Evolutionary conservation across 306 rosid species (phyloP), one percentile per base, ranked within the genome.

Genomic region (Erythrophleum fordii): DNA sequence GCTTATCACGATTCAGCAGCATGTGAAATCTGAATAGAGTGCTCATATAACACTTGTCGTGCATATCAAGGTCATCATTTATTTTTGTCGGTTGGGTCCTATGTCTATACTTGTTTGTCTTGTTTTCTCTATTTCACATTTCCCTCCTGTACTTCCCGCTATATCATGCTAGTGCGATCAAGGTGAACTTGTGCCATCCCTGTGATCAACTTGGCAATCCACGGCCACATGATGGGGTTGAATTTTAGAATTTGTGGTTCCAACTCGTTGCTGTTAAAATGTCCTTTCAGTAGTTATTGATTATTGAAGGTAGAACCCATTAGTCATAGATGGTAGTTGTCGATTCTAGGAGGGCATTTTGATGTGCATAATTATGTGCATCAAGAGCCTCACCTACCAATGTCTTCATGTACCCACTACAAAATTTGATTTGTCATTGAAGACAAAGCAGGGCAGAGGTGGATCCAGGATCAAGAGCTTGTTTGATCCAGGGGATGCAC

Each of bases 241-340:
- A 29, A 75, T 77, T 34, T 41, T 52, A 61, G 80, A 60, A 68
- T 35, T 69, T 48, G 22, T 59, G 73, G 70, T 65, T 75, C 49
- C 73, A 79, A 23, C 51, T 62, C 11, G 13, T 61, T 71, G 59
- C 23, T 35, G 72, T 20, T 42, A 55, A 72, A 69, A 49, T 74
- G 91, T 85, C 91, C 26, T 72, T 48, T 88, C 87, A 74, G 42
- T 58, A 56, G 65, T 48, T 35, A 16, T 39, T 39, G 72, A 48
- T 25, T 51, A 1, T 67, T 77, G 53, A 58, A 35, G 39, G n/a
- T 55, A 52, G 56, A 79, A 69, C 52, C 51, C 29, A 5, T 42
- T 49, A 51, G 70, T 64, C 34, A 65, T 31, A 55, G 80, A 62
- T 22, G 77, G 25, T 85, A 65, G 34, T 70, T 77, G 64, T 73